Percentiles rank a stretch among this genome's conserved stretches.
Conservation (phyloP, 768 basidiomycete species). For the Boletus edulis region DNA sequence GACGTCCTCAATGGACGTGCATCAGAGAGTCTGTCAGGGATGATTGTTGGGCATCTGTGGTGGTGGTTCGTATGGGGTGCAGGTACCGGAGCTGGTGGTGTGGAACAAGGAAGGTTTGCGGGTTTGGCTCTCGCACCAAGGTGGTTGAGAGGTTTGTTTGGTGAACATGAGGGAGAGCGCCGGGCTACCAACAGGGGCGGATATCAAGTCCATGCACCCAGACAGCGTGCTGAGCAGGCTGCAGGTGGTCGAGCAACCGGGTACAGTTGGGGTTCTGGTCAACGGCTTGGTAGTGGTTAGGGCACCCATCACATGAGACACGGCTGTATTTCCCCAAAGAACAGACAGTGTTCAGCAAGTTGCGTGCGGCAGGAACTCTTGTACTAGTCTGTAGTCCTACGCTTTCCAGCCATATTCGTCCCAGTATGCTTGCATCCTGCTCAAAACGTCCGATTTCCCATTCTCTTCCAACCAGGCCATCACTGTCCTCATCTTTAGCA, state of each 20-base stretch:
- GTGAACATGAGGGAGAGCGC: conserved; percentile 33
- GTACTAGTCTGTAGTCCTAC: conserved; percentile 8
- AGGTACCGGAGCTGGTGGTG: conserved; percentile 38
- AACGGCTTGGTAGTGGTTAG: conserved; percentile 41
- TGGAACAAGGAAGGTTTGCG: conserved; percentile 37
- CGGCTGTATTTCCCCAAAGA: neutral
- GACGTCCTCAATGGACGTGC: conserved; percentile 70
- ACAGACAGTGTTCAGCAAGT: too few species aligned
- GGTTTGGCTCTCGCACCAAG: conserved; percentile 49
- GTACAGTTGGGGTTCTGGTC: conserved; percentile 54
- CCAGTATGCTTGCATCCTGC: conserved; percentile 70
- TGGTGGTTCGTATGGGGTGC: conserved; percentile 69
- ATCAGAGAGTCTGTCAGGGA: conserved; percentile 59
- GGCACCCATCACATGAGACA: neutral
- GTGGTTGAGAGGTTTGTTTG: conserved; percentile 56
- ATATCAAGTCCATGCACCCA: conserved; percentile 59
- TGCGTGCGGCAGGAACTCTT: neutral
- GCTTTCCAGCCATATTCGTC: conserved; percentile 29
- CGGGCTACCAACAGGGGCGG: conserved; percentile 42
- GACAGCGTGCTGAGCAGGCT: conserved; percentile 29
- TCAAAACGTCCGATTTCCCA: conserved; percentile 60
- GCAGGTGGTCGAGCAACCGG: conserved; percentile 28
- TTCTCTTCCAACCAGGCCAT: conserved; percentile 78
- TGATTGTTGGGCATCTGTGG: conserved; percentile 78
- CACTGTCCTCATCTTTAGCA: conserved; percentile 83